Conservation (phyloP, 495 filamentous ascomycete species). For the Penicillium desertorum region DNA sequence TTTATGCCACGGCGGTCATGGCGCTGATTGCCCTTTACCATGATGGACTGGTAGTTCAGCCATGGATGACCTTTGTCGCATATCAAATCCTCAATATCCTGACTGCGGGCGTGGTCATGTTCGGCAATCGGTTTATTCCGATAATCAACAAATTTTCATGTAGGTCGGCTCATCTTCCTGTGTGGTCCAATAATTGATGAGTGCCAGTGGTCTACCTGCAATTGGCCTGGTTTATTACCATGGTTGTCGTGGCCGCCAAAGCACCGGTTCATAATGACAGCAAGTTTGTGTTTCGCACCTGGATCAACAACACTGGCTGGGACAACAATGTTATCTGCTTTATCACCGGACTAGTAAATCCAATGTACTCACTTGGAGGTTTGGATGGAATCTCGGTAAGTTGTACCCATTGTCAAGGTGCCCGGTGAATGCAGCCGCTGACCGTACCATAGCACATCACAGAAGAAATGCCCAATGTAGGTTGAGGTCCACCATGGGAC, state of each 20-base stretch:
- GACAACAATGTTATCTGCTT: slow-evolving; percentile 69
- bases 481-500: slow-evolving; percentile 26
- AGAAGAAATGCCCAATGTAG: slow-evolving; percentile 67
- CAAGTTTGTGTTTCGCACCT: slow-evolving; percentile 62
- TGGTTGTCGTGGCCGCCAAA: slow-evolving; percentile 64
- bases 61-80: slow-evolving; percentile 41
- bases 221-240: slow-evolving; percentile 65
- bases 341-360: slow-evolving; percentile 72
- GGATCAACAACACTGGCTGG: slow-evolving; percentile 68
- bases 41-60: slow-evolving; percentile 34
- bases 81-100: slow-evolving; percentile 37
- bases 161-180: slow-evolving; percentile 10
- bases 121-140: slow-evolving; percentile 39
- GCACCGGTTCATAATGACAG: slow-evolving; percentile 53
- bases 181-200: background rate
- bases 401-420: slow-evolving; percentile 13
- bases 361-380: slow-evolving; percentile 73
- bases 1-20: slow-evolving; percentile 38
- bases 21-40: slow-evolving; percentile 39
- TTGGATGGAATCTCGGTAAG: slow-evolving; percentile 53
- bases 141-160: slow-evolving; percentile 40
- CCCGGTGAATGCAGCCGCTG: background rate
- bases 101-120: slow-evolving; percentile 35
- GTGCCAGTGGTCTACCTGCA: slow-evolving; percentile 55
- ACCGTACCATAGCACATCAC: slow-evolving; percentile 60